A percentile compares a stretch with the other conserved stretches of the same genome.
These are phyloP conservation scores for Candida nemodendra DNA, from an alignment of 805 yeast species.

Conservation along the genomic window DNA sequence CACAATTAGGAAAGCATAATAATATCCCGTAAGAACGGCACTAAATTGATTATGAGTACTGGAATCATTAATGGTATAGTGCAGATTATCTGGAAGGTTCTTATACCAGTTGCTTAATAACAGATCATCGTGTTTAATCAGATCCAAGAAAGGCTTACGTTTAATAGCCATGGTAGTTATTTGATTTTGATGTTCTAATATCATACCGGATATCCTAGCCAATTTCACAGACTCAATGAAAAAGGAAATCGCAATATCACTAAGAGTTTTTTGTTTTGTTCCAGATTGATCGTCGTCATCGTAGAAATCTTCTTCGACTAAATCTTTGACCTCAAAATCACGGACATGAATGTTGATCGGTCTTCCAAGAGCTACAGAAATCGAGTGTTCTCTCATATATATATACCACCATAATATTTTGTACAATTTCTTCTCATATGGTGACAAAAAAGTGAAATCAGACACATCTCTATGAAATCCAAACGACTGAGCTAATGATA, in stretches of 20 bases:
- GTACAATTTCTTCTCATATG: slow-evolving; percentile 22
- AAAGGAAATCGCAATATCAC: slow-evolving; percentile 42
- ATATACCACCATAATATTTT: slow-evolving; percentile 18
- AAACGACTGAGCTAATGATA: slow-evolving; percentile 68
- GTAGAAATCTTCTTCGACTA: slow-evolving; percentile 59
- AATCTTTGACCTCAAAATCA: slow-evolving; percentile 75
- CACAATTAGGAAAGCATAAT: slow-evolving; percentile 65
- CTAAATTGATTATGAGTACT: slow-evolving; percentile 42
- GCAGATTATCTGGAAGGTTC: slow-evolving; percentile 56
- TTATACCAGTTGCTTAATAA: slow-evolving; percentile 74
- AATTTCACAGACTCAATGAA: slow-evolving; percentile 64
- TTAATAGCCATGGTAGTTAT: slow-evolving; percentile 11
- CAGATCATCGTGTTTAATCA: slow-evolving; percentile 65
- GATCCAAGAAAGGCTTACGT: slow-evolving; percentile 59
- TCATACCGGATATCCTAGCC: slow-evolving; percentile 67
- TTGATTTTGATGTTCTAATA: slow-evolving; percentile 58
- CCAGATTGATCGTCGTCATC: slow-evolving; percentile 39
- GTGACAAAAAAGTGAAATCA: slow-evolving; percentile 3
- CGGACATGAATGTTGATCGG: slow-evolving; percentile 64
- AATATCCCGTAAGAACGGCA: slow-evolving; percentile 61
- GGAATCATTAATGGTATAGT: slow-evolving; percentile 49
- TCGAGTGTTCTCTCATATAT: slow-evolving; percentile 14
- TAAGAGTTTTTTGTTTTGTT: slow-evolving; percentile 7
- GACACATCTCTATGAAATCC: slow-evolving; percentile 58
- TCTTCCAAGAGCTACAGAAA: slow-evolving; percentile 60